Evolutionary conservation across 805 yeast genomes (phyloP), one percentile per base, ranked within the genome.

Genomic region (Yarrowia sp.): DNA sequence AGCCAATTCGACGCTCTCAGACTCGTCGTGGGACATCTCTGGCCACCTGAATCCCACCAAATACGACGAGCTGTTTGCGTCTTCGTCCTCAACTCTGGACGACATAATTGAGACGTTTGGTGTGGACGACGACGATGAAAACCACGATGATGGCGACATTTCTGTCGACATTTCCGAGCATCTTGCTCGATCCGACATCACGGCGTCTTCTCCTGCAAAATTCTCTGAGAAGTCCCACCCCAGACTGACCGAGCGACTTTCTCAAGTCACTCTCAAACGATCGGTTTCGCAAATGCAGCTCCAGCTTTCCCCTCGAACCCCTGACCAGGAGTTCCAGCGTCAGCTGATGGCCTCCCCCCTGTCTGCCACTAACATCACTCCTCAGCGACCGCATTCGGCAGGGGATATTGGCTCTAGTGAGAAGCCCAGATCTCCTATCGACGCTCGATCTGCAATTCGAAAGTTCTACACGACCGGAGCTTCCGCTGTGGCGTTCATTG

Each of bases 61-160:
- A 14, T 46, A 36, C 38, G 46, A 22, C 13, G 60, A 25, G 44
- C 31, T 55, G 16, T 63, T 65, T 29, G 65, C 68, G 5, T 65
- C 68, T 21, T 66, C 69, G 2, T 63, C 69, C 4, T 68, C 70
- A 8, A 67, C 70, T 3, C 58, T 68, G 22, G 70, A 68, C 35
- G 66, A 62, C 6, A 68, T 68, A 14, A 61, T 68, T 3, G 70
- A 68, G 58, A 47, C 65, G 4, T 68, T 68, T 53, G 68, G 47
- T 13, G 58, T 24, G 3, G 58, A 49, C 18, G 56, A 51, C 18
- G 29, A 6, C 6, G 55, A 47, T 8, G 29, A n/a, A n/a, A n/a
- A 9, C 8, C 24, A 31, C n/a, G 55, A 31, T 19, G 55, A 47
- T 8, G 55, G 55, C 2, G 55, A 47, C 9, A 47, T 47, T n/a